A percentile compares a stretch with the other conserved stretches of the same genome.
These are phyloP conservation scores for Aureobasidium lini DNA, from an alignment of 2,329 filamentous ascomycete species.

Conservation along the genomic window DNA sequence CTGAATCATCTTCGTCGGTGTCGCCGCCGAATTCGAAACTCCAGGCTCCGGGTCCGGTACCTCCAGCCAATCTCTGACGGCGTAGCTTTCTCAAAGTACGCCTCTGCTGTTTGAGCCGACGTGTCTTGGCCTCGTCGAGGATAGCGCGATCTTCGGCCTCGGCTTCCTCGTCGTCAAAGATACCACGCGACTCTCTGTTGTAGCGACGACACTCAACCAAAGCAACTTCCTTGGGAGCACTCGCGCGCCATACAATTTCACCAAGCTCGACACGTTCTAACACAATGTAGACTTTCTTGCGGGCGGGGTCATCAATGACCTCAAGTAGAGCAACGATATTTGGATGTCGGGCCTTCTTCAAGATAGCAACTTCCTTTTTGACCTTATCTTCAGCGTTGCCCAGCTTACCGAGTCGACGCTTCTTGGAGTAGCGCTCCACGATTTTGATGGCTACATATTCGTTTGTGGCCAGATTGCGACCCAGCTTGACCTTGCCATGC, in stretches of 20 bases:
- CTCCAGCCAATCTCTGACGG: conserved; percentile 23
- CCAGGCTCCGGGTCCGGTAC: conserved; percentile 58
- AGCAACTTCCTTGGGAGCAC: conserved; percentile 76
- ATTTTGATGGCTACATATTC: conserved; percentile 96
- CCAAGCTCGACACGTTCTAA: conserved; percentile 91
- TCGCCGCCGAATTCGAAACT: conserved; percentile 73
- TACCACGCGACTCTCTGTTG: conserved; percentile 57
- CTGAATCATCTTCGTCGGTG: conserved; percentile 43
- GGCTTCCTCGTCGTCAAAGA: conserved; percentile 35
- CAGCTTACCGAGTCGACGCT: conserved; percentile 72
- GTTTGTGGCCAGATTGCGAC: conserved; percentile 66
- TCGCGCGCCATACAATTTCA: conserved; percentile 89
- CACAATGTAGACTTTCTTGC: conserved; percentile 97
- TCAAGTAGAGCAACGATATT: conserved; percentile 93
- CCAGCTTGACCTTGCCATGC: conserved; percentile 96
- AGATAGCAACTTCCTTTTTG: conserved; percentile 92
- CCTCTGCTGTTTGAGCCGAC: conserved; percentile 45
- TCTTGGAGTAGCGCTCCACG: conserved; percentile 90
- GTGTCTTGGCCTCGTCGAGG: conserved; percentile 42
- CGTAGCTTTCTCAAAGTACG: conserved; percentile 31
- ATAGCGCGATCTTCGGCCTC: conserved; percentile 39
- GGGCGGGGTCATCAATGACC: conserved; percentile 92
- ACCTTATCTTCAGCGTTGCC: conserved; percentile 71
- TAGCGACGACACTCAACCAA: conserved; percentile 73
- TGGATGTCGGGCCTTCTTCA: conserved; percentile 97